Percentiles rank a stretch among this genome's conserved stretches.
Conservation (phyloP, 2,329 filamentous ascomycete genomes). For the Fusarium fracticaudum region DNA sequence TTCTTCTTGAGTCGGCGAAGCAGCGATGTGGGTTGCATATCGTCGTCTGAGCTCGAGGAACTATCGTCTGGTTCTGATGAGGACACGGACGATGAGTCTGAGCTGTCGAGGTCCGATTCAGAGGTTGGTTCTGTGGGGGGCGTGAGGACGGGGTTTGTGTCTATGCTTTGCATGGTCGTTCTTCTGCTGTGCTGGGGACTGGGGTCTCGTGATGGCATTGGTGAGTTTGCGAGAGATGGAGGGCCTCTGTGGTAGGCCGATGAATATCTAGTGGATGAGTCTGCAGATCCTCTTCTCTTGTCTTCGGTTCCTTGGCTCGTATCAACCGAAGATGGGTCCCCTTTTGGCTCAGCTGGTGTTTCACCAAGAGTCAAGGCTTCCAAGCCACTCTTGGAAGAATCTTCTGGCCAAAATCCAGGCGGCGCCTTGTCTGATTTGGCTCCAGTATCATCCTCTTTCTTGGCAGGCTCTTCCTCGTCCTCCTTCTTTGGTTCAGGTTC, state of each 20-base stretch:
- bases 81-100: constrained; percentile 38
- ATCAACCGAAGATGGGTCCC: constrained; percentile 6
- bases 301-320: constrained; percentile 11
- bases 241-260: background rate
- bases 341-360: background rate
- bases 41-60: constrained; percentile 38
- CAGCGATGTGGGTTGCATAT: background rate
- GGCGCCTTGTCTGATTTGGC: constrained; percentile 15
- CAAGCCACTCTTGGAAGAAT: constrained; percentile 30
- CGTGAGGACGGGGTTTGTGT: constrained; percentile 23
- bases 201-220: background rate
- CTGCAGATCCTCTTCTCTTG: constrained; percentile 2
- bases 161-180: constrained; percentile 20
- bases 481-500: constrained; percentile 1
- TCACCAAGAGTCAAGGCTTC: constrained; percentile 15
- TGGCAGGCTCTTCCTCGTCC: constrained; percentile 10
- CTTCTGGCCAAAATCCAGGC: constrained; percentile 35
- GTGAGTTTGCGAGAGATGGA: background rate
- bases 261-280: background rate
- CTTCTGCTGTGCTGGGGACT: constrained; percentile 6
- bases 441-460: constrained; percentile 12
- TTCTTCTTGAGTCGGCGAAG: background rate
- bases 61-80: constrained; percentile 35
- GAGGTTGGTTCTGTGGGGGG: constrained; percentile 22
- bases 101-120: constrained; percentile 20